Base-by-base conservation (phyloP, 148 eudicot genomes). In the Chenopodium suecicum region DNA sequence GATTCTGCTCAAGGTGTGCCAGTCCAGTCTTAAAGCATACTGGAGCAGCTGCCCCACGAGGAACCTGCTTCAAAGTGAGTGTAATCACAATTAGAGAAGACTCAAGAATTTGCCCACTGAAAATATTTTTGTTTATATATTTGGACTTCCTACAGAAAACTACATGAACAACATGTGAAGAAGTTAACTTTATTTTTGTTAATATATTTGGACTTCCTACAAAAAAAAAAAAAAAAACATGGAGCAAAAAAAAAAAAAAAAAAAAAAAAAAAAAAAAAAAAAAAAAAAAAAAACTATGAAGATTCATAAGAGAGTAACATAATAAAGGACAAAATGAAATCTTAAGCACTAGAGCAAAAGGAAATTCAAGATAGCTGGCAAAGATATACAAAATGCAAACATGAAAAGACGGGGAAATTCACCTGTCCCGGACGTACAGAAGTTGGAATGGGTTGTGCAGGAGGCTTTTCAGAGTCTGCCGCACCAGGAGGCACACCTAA, bases 361-460 rank as follows among this genome's bases (percentile, higher is more conserved):
- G 54, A 12, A 65, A 16, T 19, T 20, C 27, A 22, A 71, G n/a
- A 34, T 16, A 50, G 74, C 7, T 25, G 25, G 32, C 20, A 6
- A 54, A 32, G 17, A 78, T 63, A 70, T 34, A 31, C 47, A 31
- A n/a, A 47, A 19, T 66, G 19, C 27, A 69, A 74, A 66, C 12
- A 37, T 46, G 58, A 73, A 73, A 41, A 75, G 48, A 44, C 48
- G 54, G 52, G 72, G 60, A 75, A 29, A 71, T 62, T 79, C 62
- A 96, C 99, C 89, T 94, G 97, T 72, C 99, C 99, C 75, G 99
- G 99, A 76, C 93, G 99, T 63, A 94, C 99, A 80, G 97, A 83
- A 83, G 88, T 89, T 80, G 95, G 93, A 80, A 92, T 89, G 73
- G 94, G 86, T 67, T 84, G 90, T 60, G 87, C 90, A 77, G 90